Percentiles rank a stretch among this genome's conserved stretches.
phyloP scores from a whole-genome alignment of 1,284 basidiomycete genomes.

The Sutorius eximius region DNA sequence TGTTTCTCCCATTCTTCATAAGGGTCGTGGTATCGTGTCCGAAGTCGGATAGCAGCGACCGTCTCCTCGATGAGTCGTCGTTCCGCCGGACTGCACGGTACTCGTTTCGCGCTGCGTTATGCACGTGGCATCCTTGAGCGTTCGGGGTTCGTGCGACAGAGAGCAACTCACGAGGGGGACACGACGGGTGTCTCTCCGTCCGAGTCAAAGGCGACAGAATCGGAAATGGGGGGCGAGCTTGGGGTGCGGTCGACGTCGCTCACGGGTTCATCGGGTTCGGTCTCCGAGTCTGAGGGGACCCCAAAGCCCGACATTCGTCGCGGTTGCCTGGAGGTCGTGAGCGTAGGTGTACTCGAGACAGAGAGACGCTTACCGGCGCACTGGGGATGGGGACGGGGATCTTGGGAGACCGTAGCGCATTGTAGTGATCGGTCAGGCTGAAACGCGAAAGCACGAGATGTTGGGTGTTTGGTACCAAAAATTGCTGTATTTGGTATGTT shows the following conservation, averaged over 20 bases:
- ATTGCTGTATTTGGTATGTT: background rate
- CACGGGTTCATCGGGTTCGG: constrained; percentile 32
- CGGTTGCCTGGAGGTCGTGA: constrained; percentile 4
- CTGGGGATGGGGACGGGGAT: constrained; percentile 61
- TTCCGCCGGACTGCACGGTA: constrained; percentile 42
- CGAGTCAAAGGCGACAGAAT: constrained; percentile 43
- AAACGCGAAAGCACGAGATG: background rate
- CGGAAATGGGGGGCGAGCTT: constrained; percentile 29
- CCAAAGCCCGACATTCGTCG: constrained; percentile 52
- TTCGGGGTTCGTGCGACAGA: background rate
- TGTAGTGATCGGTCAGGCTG: constrained; percentile 4
- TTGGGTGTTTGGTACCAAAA: background rate
- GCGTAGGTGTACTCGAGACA: background rate
- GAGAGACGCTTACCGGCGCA: constrained; percentile 41
- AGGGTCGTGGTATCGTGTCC: constrained; percentile 65
- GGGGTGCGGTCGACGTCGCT: constrained; percentile 27
- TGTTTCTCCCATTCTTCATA: constrained; percentile 78
- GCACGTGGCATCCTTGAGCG: background rate
- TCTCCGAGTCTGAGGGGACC: constrained; percentile 46
- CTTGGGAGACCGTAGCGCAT: constrained; percentile 67
- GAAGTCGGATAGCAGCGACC: constrained; percentile 65
- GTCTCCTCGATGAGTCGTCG: constrained; percentile 61
- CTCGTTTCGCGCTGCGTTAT: constrained; percentile 19
- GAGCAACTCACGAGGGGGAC: constrained; percentile 36
- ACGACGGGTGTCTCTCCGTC: constrained; percentile 39